Evolutionary conservation across 495 filamentous ascomycete species (phyloP).

Genomic region (Lasiosphaeria hispida): DNA sequence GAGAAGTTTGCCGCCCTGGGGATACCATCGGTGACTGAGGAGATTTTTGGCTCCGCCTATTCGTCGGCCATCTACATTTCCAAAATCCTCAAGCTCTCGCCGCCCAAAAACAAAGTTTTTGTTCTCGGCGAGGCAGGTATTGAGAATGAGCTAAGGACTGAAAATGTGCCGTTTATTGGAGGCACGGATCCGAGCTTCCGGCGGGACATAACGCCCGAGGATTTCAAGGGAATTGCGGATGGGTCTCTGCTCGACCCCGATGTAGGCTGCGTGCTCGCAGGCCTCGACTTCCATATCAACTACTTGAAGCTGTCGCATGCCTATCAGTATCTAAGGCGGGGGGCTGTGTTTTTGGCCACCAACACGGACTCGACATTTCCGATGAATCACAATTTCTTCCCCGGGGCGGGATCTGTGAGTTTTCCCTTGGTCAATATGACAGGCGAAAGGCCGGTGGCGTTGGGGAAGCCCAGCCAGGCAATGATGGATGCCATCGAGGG

Average conservation of each 20-base stretch:
- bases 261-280: conserved; percentile 84
- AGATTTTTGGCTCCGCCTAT: conserved; percentile 95
- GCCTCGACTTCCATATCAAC: conserved; percentile 89
- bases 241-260: conserved; percentile 77
- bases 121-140: conserved; percentile 90
- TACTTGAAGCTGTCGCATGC: conserved; percentile 86
- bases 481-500: conserved; percentile 99
- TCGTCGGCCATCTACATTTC: conserved; percentile 95
- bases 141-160: conserved; percentile 77
- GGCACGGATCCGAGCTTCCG: conserved; percentile 81
- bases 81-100: conserved; percentile 75
- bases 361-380: conserved; percentile 90
- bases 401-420: conserved; percentile 81
- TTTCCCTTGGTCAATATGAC: conserved; percentile 76
- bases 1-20: conserved; percentile 84
- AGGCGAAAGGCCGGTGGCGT: conserved; percentile 64
- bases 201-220: conserved; percentile 71
- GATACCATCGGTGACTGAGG: conserved; percentile 75
- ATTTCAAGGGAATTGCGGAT: conserved; percentile 73
- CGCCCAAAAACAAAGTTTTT: conserved; percentile 85
- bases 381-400: conserved; percentile 75
- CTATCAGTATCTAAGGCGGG: conserved; percentile 78
- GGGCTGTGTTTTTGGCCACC: conserved; percentile 89
- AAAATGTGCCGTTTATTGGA: conserved; percentile 77
- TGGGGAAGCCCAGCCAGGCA: conserved; percentile 94